These are phyloP conservation scores for Bodo saltans DNA, from an alignment of 78 protist genomes.

Conservation along the genomic window DNA sequence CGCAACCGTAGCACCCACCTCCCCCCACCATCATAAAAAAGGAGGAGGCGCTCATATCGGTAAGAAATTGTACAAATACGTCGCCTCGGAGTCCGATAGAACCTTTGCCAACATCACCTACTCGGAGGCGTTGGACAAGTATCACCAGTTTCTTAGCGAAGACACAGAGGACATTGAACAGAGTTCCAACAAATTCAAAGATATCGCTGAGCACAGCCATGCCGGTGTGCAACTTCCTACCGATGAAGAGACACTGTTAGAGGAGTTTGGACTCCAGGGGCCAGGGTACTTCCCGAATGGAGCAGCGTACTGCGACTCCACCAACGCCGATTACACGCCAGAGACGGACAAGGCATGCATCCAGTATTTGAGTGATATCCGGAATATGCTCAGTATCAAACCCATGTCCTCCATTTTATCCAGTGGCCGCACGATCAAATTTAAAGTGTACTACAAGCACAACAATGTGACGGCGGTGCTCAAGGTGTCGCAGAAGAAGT, in stretches of 20 bases:
- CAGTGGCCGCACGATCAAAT: neutral
- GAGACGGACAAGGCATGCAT: neutral
- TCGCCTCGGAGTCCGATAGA: too few relatives aligned
- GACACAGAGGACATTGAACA: neutral
- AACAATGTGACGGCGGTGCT: neutral
- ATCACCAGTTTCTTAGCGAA: too few relatives aligned
- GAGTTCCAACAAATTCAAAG: neutral
- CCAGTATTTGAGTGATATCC: neutral
- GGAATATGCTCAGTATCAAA: neutral
- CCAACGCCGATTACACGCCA: neutral
- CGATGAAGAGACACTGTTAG: neutral
- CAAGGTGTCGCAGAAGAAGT: constrained; percentile 17
- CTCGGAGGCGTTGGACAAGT: too few relatives aligned
- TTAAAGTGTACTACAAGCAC: neutral
- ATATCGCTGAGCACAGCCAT: neutral
- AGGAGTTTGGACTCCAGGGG: neutral
- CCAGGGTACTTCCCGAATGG: neutral
- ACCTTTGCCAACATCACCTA: too few relatives aligned
- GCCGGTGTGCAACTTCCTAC: neutral
- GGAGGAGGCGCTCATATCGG: too few relatives aligned
- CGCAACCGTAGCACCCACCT: too few relatives aligned
- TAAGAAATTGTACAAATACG: too few relatives aligned
- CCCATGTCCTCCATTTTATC: neutral
- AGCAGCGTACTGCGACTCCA: neutral
- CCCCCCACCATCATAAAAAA: too few relatives aligned